Conservation (phyloP, 176 grass and related monocot genomes). For the Neostapfia colusana region DNA sequence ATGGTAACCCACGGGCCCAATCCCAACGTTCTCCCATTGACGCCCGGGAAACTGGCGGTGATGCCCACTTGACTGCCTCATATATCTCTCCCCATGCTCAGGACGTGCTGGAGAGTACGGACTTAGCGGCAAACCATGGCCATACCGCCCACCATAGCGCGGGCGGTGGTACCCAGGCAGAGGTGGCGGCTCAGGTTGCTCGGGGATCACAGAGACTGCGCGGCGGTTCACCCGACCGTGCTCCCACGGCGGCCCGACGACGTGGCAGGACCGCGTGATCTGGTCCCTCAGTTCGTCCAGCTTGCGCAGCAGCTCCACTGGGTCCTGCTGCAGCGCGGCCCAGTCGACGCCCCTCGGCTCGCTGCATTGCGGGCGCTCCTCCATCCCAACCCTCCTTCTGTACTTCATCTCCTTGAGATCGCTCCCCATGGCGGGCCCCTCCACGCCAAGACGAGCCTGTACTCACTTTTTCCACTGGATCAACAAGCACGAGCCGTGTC, state of each 20-base stretch:
- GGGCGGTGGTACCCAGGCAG: conserved; percentile 46
- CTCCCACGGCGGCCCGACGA: conserved; percentile 49
- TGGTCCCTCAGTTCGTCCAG: conserved; percentile 90
- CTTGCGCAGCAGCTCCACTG: conserved; percentile 71
- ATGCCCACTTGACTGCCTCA: conserved; percentile 37
- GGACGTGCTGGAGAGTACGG: conserved; percentile 31
- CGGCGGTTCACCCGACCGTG: conserved; percentile 24
- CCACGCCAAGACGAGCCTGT: conserved; percentile 27
- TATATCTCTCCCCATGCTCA: conserved; percentile 41
- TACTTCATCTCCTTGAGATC: conserved; percentile 72
- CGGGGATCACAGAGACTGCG: conserved; percentile 41
- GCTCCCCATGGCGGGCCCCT: conserved; percentile 48
- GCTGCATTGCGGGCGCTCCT: conserved; percentile 49
- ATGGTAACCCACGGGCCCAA: conserved; percentile 44
- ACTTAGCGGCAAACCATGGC: conserved; percentile 44
- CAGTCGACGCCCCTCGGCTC: conserved; percentile 51
- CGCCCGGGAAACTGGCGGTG: conserved; percentile 51
- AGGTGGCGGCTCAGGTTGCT: conserved; percentile 33
- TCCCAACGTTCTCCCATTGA: conserved; percentile 46
- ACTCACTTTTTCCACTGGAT: conserved; percentile 19
- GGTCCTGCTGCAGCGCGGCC: conserved; percentile 60
- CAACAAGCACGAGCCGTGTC: not conserved
- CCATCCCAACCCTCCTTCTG: conserved; percentile 46
- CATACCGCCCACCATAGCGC: conserved; percentile 32
- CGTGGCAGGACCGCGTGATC: conserved; percentile 68